Evolutionary conservation across 805 yeast species (phyloP), one percentile per base, ranked within the genome.

Genomic region (Ogataea angusta): DNA sequence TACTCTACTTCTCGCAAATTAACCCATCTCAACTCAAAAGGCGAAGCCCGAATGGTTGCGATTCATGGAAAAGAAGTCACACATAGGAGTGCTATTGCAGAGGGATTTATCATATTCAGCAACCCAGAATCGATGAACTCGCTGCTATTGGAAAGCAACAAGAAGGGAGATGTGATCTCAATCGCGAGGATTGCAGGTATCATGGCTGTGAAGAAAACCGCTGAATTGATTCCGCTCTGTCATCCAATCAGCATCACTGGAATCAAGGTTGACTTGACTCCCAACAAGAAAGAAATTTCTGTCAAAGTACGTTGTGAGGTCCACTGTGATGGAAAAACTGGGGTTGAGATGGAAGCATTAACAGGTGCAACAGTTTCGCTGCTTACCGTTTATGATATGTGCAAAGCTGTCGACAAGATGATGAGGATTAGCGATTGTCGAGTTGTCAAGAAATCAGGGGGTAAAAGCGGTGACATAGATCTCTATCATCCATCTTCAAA

Each of bases 311-410:
- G 42, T 10, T 64, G 74, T 42, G 56, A 57, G 0, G 79, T 72
- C 2, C 64, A 66, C 32, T 73, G 78, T 46, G 60, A 60, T 5
- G 78, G 78, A 4, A 67, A 70, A 36, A 75, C 81, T 0, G 81
- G 80, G 1, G 80, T 75, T 5, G 81, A 75, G 49, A 75, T 75
- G 80, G 81, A 75, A 51, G 79, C 80, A 0, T 44, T 75, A 15
- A 61, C 68, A 2, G 80, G 80, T 0, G 70, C 65, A 6, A 63
- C 64, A 15, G 60, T 68, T 8, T 61, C 73, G 0, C 52, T 75
- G 29, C 55, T 70, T 22, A 74, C 79, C 10, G 57, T 75, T n/a
- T 75, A 75, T 43, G 80, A 75, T 51, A 75, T 75, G 80, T 74
- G 80, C 51, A 75, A 75, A 49, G 77, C 79, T 2, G 75, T 72